These are phyloP conservation scores for Hypoxylon sp. DNA, from an alignment of 2,329 filamentous ascomycete species.

Conservation along the genomic window DNA sequence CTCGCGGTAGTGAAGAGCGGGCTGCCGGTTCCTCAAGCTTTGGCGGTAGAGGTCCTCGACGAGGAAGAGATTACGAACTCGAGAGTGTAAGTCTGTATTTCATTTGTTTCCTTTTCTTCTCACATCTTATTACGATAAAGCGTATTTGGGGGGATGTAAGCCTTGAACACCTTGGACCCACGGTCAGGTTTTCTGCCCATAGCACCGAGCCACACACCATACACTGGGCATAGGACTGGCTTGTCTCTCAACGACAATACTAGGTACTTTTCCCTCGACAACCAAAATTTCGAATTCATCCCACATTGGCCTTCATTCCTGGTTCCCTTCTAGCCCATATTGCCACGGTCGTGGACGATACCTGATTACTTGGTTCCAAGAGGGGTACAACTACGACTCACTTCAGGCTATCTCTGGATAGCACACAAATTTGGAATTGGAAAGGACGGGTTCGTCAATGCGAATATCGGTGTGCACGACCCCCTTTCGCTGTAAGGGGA, in stretches of 20 bases:
- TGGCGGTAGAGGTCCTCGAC: slow-evolving; percentile 77
- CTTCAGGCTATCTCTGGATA: neutral
- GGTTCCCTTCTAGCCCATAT: neutral
- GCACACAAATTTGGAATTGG: neutral
- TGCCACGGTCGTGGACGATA: slow-evolving; percentile 1
- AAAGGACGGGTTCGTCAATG: neutral
- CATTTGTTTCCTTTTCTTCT: slow-evolving; percentile 41
- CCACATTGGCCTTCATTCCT: neutral
- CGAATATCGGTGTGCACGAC: neutral
- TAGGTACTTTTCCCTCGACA: neutral
- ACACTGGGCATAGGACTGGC: neutral
- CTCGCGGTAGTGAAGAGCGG: slow-evolving; percentile 83
- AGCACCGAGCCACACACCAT: neutral
- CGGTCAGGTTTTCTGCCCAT: slow-evolving; percentile 17
- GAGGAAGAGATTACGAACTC: slow-evolving; percentile 84
- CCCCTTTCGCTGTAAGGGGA: neutral
- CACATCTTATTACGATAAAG: slow-evolving; percentile 14
- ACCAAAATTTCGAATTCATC: neutral
- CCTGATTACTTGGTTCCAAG: neutral
- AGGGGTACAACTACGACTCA: neutral
- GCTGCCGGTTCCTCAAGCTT: slow-evolving; percentile 72
- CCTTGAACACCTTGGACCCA: slow-evolving; percentile 4
- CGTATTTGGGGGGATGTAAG: slow-evolving; percentile 15
- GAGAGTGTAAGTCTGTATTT: slow-evolving; percentile 76
- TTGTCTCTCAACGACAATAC: slow-evolving; percentile 10